Conservation (phyloP, 2,329 filamentous ascomycete species). For the Apiospora rasikravindrae region DNA sequence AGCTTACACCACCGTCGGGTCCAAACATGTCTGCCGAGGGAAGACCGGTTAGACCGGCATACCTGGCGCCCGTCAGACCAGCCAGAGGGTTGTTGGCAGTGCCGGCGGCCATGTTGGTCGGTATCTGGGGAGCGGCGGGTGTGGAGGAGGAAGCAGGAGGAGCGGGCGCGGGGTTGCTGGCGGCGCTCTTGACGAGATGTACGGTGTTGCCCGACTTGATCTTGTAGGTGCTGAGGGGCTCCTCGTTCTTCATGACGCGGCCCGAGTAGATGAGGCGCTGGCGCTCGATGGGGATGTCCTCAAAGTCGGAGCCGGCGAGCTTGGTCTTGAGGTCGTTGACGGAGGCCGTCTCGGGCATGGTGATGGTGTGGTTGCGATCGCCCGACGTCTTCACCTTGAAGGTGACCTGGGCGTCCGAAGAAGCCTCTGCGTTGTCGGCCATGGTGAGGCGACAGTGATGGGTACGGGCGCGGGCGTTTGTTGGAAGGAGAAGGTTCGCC, state of each 20-base stretch:
- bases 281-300: constrained; percentile 84
- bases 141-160: constrained; percentile 48
- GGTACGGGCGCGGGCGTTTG: background rate
- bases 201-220: constrained; percentile 96
- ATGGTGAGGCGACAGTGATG: constrained; percentile 48
- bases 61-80: constrained; percentile 88
- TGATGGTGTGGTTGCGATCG: constrained; percentile 83
- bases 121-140: constrained; percentile 63
- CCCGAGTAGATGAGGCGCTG: constrained; percentile 98
- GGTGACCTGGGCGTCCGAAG: constrained; percentile 78
- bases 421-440: constrained; percentile 67
- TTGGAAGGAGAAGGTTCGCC: background rate
- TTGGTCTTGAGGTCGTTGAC: constrained; percentile 89
- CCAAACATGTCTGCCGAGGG: constrained; percentile 90
- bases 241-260: constrained; percentile 92
- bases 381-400: constrained; percentile 99
- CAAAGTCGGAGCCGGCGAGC: constrained; percentile 79
- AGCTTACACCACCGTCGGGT: constrained; percentile 87
- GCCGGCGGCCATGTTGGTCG: constrained; percentile 80
- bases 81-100: constrained; percentile 89
- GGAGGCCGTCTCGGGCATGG: constrained; percentile 75
- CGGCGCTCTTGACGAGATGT: constrained; percentile 94
- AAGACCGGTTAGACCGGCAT: constrained; percentile 88
- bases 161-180: constrained; percentile 71
- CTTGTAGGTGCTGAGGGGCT: constrained; percentile 85